Conservation (phyloP, 192 early-diverging fungal species). For the Gaertneriomyces sp. region DNA sequence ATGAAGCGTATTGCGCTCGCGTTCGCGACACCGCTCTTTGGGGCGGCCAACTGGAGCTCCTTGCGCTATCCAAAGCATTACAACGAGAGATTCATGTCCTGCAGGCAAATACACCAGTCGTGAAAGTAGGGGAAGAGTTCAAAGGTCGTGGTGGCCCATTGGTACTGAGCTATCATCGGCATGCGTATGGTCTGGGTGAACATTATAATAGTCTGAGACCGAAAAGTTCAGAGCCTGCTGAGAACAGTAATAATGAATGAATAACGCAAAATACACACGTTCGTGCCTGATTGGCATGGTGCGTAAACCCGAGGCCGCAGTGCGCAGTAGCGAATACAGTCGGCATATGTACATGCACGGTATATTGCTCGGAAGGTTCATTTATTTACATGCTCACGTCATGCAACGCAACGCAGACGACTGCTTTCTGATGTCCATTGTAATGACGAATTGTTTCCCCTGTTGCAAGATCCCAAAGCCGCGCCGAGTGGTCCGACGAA, state of each 20-base stretch:
- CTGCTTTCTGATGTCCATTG: conserved; percentile 86
- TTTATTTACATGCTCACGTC: conserved; percentile 53
- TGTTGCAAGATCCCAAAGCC: conserved; percentile 75
- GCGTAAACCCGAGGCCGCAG: no score
- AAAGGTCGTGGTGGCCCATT: conserved; percentile 44
- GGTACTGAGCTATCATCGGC: conserved; percentile 78
- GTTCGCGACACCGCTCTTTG: conserved; percentile 80
- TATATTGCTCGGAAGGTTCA: conserved; percentile 1
- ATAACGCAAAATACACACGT: no score
- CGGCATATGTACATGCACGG: neutral
- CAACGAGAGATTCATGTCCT: conserved; percentile 79
- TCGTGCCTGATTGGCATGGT: no score
- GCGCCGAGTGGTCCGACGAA: conserved; percentile 78
- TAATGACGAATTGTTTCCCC: conserved; percentile 81
- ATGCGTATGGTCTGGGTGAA: conserved; percentile 88
- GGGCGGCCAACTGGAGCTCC: conserved; percentile 92
- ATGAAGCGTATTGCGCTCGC: conserved; percentile 69
- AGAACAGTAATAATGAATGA: no score
- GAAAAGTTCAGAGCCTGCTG: neutral
- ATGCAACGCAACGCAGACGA: conserved; percentile 81
- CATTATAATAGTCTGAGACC: conserved; percentile 87
- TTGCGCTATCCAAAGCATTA: conserved; percentile 69
- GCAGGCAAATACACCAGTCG: conserved; percentile 72
- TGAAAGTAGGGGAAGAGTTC: conserved; percentile 79
- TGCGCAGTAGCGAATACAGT: no score